These are phyloP conservation scores for Hygrophorus russula DNA, from an alignment of 768 basidiomycete genomes.

Conservation along the genomic window DNA sequence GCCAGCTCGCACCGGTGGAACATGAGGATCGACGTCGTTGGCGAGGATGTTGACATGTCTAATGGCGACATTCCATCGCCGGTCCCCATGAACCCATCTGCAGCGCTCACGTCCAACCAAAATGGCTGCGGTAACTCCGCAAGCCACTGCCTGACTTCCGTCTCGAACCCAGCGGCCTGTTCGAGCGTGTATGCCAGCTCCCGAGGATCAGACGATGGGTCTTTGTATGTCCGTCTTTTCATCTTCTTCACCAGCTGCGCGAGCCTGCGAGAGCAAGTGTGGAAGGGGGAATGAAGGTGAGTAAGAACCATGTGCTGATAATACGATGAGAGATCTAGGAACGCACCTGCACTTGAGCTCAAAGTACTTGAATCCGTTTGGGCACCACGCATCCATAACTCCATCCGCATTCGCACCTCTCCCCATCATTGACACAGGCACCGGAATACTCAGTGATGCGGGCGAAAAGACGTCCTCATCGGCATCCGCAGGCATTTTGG, in stretches of 20 bases:
- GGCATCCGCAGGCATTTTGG: conserved; percentile 44
- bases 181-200: conserved; percentile 41
- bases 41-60: neutral
- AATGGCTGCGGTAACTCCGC: conserved; percentile 38
- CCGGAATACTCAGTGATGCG: conserved; percentile 13
- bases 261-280: conserved; percentile 27
- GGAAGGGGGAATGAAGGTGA: neutral
- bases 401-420: conserved; percentile 8
- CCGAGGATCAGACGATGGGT: neutral
- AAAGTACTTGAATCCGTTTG: conserved; percentile 23
- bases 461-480: conserved; percentile 43
- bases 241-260: conserved; percentile 53
- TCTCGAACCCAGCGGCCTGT: conserved; percentile 46
- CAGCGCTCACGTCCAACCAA: conserved; percentile 16
- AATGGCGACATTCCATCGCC: neutral
- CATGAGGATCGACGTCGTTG: conserved; percentile 21
- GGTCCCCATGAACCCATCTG: neutral
- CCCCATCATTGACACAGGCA: neutral
- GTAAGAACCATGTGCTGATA: neutral
- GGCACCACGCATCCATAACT: conserved; percentile 6
- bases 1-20: conserved; percentile 50
- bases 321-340: neutral
- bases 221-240: conserved; percentile 28
- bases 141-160: conserved; percentile 44
- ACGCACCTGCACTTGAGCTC: conserved; percentile 51